A percentile compares a stretch with the other conserved stretches of the same genome.
phyloP scores from a whole-genome alignment of 2,329 filamentous ascomycete genomes.

The Elsinoe ampelina region DNA sequence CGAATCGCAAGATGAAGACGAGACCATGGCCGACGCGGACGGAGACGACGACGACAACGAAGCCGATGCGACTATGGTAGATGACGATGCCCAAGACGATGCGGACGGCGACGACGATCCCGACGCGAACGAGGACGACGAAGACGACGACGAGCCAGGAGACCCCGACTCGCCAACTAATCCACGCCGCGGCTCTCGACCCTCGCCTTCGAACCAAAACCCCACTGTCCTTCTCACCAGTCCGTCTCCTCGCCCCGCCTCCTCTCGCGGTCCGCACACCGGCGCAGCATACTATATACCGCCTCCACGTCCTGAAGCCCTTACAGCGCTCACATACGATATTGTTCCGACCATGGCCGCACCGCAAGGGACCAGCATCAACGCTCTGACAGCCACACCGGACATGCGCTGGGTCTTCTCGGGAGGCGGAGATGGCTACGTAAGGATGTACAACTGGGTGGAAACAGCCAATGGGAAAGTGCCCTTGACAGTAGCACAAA shows the following conservation, averaged over 20 bases:
- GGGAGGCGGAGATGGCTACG: constrained; percentile 88
- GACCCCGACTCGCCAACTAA: constrained; percentile 36
- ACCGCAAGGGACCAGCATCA: constrained; percentile 90
- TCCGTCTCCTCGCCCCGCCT: constrained; percentile 34
- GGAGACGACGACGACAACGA: constrained; percentile 23
- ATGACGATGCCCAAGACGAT: constrained; percentile 30
- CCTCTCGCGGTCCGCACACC: constrained; percentile 23
- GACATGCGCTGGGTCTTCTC: constrained; percentile 94
- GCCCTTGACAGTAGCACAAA: constrained; percentile 85
- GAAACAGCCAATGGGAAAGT: constrained; percentile 93
- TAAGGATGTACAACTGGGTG: constrained; percentile 91
- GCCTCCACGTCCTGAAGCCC: constrained; percentile 61
- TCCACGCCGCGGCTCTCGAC: constrained; percentile 27
- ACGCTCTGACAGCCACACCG: constrained; percentile 81
- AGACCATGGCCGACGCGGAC: constrained; percentile 33
- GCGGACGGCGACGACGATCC: constrained; percentile 24
- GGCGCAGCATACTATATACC: constrained; percentile 23
- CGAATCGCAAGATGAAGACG: constrained; percentile 35
- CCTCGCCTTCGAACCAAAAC: constrained; percentile 26
- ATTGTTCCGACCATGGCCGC: constrained; percentile 96
- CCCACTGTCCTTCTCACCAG: constrained; percentile 41
- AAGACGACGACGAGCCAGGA: constrained; percentile 32
- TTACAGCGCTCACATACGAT: constrained; percentile 76
- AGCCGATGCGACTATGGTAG: constrained; percentile 20
- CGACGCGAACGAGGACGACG: constrained; percentile 25